A percentile compares a stretch with the other conserved stretches of the same genome.
phyloP scores from a whole-genome alignment of 225 moss, liverwort and hornwort species.

The Polytrichum formosum region DNA sequence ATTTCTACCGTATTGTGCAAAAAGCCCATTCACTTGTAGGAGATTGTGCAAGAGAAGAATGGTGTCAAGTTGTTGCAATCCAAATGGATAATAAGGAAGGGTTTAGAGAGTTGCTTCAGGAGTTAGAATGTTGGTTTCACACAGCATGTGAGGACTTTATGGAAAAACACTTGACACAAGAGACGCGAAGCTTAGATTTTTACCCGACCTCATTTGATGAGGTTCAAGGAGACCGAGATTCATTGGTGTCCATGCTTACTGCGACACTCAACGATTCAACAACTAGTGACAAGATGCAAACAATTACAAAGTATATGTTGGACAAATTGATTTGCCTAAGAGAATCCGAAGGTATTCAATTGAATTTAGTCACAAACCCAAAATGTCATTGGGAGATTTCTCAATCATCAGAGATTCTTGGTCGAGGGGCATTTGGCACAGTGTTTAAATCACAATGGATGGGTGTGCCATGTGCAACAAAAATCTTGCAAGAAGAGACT shows the following conservation, averaged over 20 bases:
- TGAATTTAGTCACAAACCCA: not conserved
- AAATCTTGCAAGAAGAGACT: not conserved
- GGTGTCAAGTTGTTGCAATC: not conserved
- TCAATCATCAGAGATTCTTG: not conserved
- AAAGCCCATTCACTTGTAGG: not conserved
- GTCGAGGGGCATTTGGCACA: not conserved
- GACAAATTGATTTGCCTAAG: not conserved
- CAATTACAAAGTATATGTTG: not conserved
- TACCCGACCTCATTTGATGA: not conserved
- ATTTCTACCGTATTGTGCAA: not conserved
- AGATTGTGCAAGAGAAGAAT: not conserved
- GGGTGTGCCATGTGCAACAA: not conserved
- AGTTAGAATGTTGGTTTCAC: not conserved
- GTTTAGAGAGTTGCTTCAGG: not conserved
- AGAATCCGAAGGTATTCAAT: not conserved
- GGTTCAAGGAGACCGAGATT: not conserved
- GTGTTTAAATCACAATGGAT: not conserved
- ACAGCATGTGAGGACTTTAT: not conserved
- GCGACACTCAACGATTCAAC: not conserved
- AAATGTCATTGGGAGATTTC: not conserved
- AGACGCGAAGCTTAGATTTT: not conserved
- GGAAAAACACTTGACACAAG: not conserved
- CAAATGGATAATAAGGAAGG: not conserved
- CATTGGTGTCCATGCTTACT: not conserved
- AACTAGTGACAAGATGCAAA: not conserved